A percentile compares a stretch with the other conserved stretches of the same genome.
These are phyloP conservation scores for Catunica adiposa DNA, from an alignment of 2,329 filamentous ascomycete species.

Conservation along the genomic window DNA sequence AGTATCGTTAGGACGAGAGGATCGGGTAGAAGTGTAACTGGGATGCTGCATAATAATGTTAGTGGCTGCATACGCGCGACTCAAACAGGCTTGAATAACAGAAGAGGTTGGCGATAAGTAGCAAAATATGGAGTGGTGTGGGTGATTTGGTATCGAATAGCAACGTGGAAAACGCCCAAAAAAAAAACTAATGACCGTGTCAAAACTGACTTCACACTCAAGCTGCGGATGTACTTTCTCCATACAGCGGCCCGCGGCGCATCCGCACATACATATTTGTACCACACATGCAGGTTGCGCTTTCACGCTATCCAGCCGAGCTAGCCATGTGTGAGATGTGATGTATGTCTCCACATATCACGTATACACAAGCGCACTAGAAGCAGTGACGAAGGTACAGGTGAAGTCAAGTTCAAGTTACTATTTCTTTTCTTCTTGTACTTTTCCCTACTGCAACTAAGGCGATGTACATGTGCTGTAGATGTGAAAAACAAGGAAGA, in stretches of 20 bases:
- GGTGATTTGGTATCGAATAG: too few relatives aligned
- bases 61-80: conserved; percentile 2
- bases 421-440: not conserved
- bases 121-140: too few relatives aligned
- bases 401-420: not conserved
- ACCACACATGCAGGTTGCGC: not conserved
- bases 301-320: not conserved
- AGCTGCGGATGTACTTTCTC: not conserved
- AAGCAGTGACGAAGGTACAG: not conserved
- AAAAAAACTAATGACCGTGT: too few relatives aligned
- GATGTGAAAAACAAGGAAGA: not conserved
- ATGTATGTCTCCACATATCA: not conserved
- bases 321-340: not conserved
- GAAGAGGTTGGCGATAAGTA: not conserved
- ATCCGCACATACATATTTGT: not conserved
- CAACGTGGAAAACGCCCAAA: too few relatives aligned
- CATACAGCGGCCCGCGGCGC: not conserved
- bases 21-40: not conserved
- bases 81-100: not conserved
- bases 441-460: too few relatives aligned
- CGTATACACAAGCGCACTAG: not conserved
- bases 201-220: too few relatives aligned
- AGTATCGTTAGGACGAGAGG: not conserved
- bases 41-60: conserved; percentile 5
- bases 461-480: too few relatives aligned